Conservation (phyloP, 441 rosid species). For the Pelargonium australe region DNA sequence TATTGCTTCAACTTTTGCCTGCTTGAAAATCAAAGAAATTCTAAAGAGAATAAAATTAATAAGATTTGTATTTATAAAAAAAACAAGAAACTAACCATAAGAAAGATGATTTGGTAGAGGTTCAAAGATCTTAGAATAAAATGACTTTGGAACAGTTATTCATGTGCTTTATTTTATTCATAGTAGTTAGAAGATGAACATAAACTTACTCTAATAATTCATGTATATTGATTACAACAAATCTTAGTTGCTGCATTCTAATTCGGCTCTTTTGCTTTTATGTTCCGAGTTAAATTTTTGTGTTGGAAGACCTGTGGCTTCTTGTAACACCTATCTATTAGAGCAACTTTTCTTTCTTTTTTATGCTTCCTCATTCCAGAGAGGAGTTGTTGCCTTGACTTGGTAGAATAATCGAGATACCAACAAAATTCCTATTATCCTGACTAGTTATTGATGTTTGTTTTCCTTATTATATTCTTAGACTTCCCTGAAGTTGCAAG, state of each 20-base stretch:
- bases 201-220: too few relatives aligned
- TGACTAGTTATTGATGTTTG: too few relatives aligned
- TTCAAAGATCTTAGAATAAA: neutral
- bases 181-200: too few relatives aligned
- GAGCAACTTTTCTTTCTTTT: neutral
- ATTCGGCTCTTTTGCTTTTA: too few relatives aligned
- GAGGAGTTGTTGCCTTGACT: slow-evolving; percentile 1
- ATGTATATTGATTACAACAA: too few relatives aligned
- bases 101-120: neutral
- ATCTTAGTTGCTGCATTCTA: too few relatives aligned
- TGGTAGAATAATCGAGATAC: neutral
- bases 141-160: neutral
- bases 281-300: too few relatives aligned
- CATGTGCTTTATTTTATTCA: too few relatives aligned
- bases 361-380: neutral
- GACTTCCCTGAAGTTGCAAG: neutral
- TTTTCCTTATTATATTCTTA: too few relatives aligned
- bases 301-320: too few relatives aligned
- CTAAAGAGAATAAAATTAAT: neutral
- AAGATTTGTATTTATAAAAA: neutral
- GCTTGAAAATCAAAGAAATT: neutral
- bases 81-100: neutral
- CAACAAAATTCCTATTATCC: neutral
- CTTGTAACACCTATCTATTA: too few relatives aligned
- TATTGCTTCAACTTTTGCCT: neutral